Base-by-base conservation (phyloP, 768 basidiomycete genomes). In the Gloeopeniophorella convolvens region DNA sequence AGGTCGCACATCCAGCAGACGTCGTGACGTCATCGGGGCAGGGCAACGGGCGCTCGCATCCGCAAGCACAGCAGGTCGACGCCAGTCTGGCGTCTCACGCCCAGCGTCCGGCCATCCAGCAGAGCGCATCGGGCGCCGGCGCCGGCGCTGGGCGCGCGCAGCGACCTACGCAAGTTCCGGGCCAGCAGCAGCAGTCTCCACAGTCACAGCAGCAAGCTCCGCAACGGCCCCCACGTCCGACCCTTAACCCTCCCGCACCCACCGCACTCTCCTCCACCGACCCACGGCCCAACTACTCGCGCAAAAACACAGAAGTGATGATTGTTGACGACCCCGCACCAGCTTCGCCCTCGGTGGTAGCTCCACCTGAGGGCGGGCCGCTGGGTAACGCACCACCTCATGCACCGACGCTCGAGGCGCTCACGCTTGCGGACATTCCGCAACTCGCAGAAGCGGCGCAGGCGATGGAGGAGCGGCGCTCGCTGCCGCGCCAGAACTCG, bases 371-470 rank as follows among this genome's bases (percentile, higher is more conserved):
- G 16, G 44, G 54, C 13, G 32, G 20, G 20, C 44, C 51, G n/a
- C 60, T 64, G 6, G 42, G 60, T 16, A 43, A 28, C 23, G 6
- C 21, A 39, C 36, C 45, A 6, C 36, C 45, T 4, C 15, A 18
- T 15, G 52, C 43, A 28, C 66, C 65, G 26, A 65, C 62, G 37
- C 73, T 74, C 21, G 89, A 94, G 49, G 85, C 85, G 4, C 83
- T 98, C 60, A 95, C 93, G 0, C 76, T 98, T 12, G 91, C 90
- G 8, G 96, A 98, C 66, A 89, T 98, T 44, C 92, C 94, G 7
- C 87, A 92, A 61, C 68, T 96, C 10, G 85, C 96, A 66, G 89
- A 93, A 64, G 91, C 84, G 3, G 93, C 91, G 12, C 89, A 95
- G 64, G 90, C 89, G 16, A 77, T 89, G 42, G 85, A 90, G 63